Evolutionary conservation across 2,329 filamentous ascomycete genomes (phyloP).

Genomic region (Pseudogymnoascus sp.): DNA sequence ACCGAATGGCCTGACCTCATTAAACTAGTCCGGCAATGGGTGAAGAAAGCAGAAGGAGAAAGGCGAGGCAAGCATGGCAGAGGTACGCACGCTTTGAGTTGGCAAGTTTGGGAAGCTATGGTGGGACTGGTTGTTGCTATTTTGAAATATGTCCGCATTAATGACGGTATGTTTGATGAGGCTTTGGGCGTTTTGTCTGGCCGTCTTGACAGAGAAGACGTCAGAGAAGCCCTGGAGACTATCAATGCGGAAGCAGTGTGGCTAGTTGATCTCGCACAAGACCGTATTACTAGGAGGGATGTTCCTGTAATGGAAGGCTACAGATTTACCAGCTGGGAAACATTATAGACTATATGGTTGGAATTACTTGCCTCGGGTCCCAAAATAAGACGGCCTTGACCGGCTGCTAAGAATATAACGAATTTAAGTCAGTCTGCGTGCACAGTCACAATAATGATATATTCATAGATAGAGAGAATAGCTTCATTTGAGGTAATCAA

Average conservation of each 20-base stretch:
- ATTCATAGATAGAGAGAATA: conserved; percentile 9
- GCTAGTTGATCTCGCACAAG: conserved; percentile 50
- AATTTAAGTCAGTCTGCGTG: conserved; percentile 7
- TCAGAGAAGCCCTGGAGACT: conserved; percentile 51
- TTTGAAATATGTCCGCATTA: conserved; percentile 55
- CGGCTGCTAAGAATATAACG: neutral
- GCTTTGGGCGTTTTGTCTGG: conserved; percentile 56
- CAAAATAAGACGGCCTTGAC: conserved; percentile 5
- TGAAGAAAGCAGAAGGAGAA: conserved; percentile 35
- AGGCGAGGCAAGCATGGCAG: conserved; percentile 33
- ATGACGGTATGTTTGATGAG: conserved; percentile 64
- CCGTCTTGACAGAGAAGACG: conserved; percentile 39
- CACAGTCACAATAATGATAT: conserved; percentile 6
- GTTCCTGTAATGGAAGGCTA: conserved; percentile 38
- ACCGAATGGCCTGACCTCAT: conserved; percentile 60
- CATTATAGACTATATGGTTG: conserved; percentile 17
- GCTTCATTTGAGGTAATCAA: conserved; percentile 11
- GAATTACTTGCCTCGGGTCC: neutral
- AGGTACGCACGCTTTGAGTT: conserved; percentile 53
- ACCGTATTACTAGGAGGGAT: conserved; percentile 32
- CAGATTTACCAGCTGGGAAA: conserved; percentile 25
- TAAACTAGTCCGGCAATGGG: conserved; percentile 38
- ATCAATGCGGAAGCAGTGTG: conserved; percentile 72
- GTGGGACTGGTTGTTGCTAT: conserved; percentile 52
- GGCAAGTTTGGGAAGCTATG: conserved; percentile 57